These are phyloP conservation scores for Coleophoma cylindrospora DNA, from an alignment of 2,329 filamentous ascomycete genomes.

Conservation along the genomic window DNA sequence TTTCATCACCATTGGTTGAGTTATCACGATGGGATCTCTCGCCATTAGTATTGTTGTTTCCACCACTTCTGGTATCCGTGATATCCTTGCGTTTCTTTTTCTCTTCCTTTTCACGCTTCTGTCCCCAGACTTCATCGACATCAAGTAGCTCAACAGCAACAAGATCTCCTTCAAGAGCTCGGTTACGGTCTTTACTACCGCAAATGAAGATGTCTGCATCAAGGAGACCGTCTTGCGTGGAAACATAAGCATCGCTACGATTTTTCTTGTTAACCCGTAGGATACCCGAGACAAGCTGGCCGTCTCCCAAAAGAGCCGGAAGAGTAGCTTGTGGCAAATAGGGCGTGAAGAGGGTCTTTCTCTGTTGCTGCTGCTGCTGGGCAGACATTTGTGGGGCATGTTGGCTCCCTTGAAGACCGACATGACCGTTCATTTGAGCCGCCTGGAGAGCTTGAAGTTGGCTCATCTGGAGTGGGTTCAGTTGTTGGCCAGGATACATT, in stretches of 20 bases:
- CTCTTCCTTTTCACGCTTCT: slow-evolving; percentile 99
- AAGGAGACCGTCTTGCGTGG: slow-evolving; percentile 77
- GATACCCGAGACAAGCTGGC: slow-evolving; percentile 92
- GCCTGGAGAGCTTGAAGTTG: slow-evolving; percentile 92
- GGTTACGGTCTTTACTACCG: slow-evolving; percentile 97
- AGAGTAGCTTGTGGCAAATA: slow-evolving; percentile 94
- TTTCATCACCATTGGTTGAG: slow-evolving; percentile 57
- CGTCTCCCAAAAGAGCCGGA: slow-evolving; percentile 83
- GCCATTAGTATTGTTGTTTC: slow-evolving; percentile 68
- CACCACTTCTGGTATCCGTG: slow-evolving; percentile 78
- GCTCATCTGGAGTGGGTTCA: slow-evolving; percentile 82
- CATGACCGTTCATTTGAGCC: slow-evolving; percentile 75
- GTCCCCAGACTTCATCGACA: slow-evolving; percentile 96
- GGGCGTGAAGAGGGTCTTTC: slow-evolving; percentile 97
- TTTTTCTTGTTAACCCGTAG: slow-evolving; percentile 99
- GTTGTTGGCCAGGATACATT: slow-evolving; percentile 77
- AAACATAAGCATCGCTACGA: slow-evolving; percentile 95
- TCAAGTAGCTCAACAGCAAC: slow-evolving; percentile 95
- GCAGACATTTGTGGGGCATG: slow-evolving; percentile 63
- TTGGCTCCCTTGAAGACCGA: slow-evolving; percentile 64
- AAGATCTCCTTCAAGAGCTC: slow-evolving; percentile 90
- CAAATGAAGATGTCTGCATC: slow-evolving; percentile 99
- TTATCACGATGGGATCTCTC: slow-evolving; percentile 47
- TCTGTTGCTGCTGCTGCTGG: slow-evolving; percentile 80
- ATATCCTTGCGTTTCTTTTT: slow-evolving; percentile 99